These are phyloP conservation scores for Cystobasidium ongulense DNA, from an alignment of 768 basidiomycete species.

Conservation along the genomic window DNA sequence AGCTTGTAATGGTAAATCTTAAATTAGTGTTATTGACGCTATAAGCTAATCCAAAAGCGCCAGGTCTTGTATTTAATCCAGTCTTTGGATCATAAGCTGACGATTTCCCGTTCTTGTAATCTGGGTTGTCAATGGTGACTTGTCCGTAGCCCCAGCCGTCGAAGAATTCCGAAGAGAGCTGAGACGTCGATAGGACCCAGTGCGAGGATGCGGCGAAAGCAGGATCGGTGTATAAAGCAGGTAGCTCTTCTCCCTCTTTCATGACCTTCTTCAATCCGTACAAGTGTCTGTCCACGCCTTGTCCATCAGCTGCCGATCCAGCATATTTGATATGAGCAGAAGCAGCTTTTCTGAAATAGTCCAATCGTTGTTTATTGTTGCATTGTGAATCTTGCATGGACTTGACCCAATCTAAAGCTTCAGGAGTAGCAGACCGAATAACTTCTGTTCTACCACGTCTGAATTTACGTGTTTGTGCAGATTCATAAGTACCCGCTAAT, in stretches of 20 bases:
- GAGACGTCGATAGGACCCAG: slow-evolving; percentile 90
- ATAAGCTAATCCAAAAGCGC: slow-evolving; percentile 90
- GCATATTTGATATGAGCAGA: slow-evolving; percentile 78
- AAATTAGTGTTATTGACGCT: slow-evolving; percentile 74
- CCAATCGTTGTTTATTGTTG: slow-evolving; percentile 43
- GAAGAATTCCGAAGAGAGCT: slow-evolving; percentile 68
- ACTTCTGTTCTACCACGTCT: slow-evolving; percentile 88
- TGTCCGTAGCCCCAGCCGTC: slow-evolving; percentile 98
- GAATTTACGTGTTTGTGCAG: slow-evolving; percentile 86
- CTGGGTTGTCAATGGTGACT: slow-evolving; percentile 44
- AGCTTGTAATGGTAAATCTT: slow-evolving; percentile 46
- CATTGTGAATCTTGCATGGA: slow-evolving; percentile 64
- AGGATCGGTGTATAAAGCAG: slow-evolving; percentile 40
- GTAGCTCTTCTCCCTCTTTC: slow-evolving; percentile 61
- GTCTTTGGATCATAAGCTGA: not conserved
- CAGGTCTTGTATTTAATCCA: slow-evolving; percentile 58
- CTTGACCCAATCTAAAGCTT: slow-evolving; percentile 76
- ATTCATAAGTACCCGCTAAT: slow-evolving; percentile 61
- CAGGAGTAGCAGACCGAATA: slow-evolving; percentile 71
- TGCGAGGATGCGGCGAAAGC: slow-evolving; percentile 64
- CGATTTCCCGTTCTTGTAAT: not conserved
- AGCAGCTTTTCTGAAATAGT: slow-evolving; percentile 51
- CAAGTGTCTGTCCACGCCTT: slow-evolving; percentile 89
- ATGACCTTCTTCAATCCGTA: slow-evolving; percentile 79
- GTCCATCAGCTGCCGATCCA: slow-evolving; percentile 82